phyloP scores from a whole-genome alignment of 192 early-diverging fungal species.

The Backusella australiensis region DNA sequence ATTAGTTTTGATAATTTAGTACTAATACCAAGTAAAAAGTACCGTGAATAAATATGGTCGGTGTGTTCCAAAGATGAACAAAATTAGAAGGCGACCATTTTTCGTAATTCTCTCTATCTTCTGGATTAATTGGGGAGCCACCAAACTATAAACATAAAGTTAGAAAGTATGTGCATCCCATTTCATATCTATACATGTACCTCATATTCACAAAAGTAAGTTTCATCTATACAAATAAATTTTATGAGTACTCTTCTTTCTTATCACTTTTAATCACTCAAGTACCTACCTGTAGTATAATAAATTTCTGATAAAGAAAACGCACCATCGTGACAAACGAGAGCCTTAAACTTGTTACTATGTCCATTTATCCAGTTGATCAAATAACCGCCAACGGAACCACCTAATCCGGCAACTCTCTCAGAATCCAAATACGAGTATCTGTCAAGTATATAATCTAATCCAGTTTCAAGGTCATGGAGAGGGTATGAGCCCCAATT shows the following conservation, averaged over 20 bases:
- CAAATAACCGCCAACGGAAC: constrained; percentile 79
- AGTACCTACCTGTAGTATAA: constrained; percentile 52
- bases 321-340: constrained; percentile 76
- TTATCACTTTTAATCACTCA: not conserved
- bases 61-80: constrained; percentile 69
- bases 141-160: constrained; percentile 44
- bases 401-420: constrained; percentile 63
- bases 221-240: constrained; percentile 50
- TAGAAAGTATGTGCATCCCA: not conserved
- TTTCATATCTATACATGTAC: constrained; percentile 12
- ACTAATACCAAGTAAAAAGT: not conserved
- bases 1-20: not conserved
- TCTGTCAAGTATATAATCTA: constrained; percentile 56
- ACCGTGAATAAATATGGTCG: constrained; percentile 77
- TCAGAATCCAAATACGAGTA: constrained; percentile 53
- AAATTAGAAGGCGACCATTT: constrained; percentile 65
- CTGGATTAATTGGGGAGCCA: constrained; percentile 56
- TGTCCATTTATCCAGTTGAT: constrained; percentile 83
- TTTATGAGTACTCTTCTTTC: not conserved
- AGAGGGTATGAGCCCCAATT: constrained; percentile 80
- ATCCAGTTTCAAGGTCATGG: constrained; percentile 70
- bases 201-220: constrained; percentile 77
- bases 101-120: constrained; percentile 55
- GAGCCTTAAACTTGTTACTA: constrained; percentile 56
- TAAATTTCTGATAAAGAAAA: constrained; percentile 59